phyloP scores from a whole-genome alignment of 306 rosid genomes.

The Hippophae rhamnoides region DNA sequence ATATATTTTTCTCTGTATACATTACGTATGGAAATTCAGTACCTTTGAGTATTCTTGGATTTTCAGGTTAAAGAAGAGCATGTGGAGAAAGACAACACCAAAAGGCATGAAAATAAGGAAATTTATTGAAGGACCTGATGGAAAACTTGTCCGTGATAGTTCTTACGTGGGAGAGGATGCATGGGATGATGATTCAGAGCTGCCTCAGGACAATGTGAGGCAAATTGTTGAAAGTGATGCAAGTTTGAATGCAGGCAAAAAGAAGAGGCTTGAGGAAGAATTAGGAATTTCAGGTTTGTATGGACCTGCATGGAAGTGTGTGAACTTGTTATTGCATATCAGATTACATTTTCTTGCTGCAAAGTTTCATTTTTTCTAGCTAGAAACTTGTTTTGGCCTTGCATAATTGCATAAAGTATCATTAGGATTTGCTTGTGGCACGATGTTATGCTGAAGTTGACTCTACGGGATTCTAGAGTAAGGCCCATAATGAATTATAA shows the following conservation, averaged over 20 bases:
- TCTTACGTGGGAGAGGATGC: constrained; percentile 95
- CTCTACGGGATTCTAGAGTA: too few relatives aligned
- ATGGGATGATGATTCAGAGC: constrained; percentile 69
- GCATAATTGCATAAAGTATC: too few relatives aligned
- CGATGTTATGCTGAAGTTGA: too few relatives aligned
- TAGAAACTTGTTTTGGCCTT: too few relatives aligned
- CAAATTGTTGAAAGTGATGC: constrained; percentile 50
- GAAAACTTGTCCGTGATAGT: constrained; percentile 72
- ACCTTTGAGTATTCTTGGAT: constrained; percentile 14
- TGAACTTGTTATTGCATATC: neutral
- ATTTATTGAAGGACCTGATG: constrained; percentile 72
- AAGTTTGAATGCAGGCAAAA: constrained; percentile 47
- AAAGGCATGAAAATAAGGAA: constrained; percentile 86
- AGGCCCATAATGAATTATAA: too few relatives aligned
- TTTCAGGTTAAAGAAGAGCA: constrained; percentile 74
- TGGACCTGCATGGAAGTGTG: neutral
- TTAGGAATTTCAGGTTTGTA: constrained; percentile 69
- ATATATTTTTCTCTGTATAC: neutral
- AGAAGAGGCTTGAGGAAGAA: constrained; percentile 49
- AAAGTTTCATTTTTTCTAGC: too few relatives aligned
- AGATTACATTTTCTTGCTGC: neutral
- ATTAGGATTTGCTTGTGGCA: too few relatives aligned
- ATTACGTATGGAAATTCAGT: neutral
- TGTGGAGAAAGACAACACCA: constrained; percentile 82
- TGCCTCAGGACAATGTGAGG: constrained; percentile 43